phyloP scores from a whole-genome alignment of 176 grass and related monocot genomes.

The Otatea glauca region DNA sequence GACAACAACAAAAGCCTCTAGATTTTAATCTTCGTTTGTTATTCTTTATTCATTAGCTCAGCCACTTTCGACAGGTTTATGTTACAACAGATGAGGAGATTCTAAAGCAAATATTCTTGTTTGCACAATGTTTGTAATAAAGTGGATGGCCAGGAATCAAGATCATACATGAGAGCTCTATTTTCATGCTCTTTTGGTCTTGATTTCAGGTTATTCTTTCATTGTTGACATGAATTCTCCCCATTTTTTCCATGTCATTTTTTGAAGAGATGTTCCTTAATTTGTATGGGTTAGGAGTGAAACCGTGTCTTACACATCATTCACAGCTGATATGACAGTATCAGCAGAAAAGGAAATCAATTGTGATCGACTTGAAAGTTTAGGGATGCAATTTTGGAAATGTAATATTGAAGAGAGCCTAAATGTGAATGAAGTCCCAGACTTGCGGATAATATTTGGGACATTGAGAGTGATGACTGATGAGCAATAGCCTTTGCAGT shows the following conservation, averaged over 20 bases:
- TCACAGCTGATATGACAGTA: background rate
- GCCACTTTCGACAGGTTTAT: background rate
- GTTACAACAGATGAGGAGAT: background rate
- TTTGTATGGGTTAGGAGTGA: background rate
- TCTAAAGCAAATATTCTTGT: slow-evolving; percentile 40
- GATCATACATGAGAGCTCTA: slow-evolving; percentile 39
- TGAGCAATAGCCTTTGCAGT: too few relatives aligned
- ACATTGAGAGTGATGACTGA: too few relatives aligned
- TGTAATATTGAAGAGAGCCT: background rate
- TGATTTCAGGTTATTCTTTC: slow-evolving; percentile 33
- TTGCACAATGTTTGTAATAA: slow-evolving; percentile 41
- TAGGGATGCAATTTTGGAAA: background rate
- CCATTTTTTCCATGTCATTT: slow-evolving; percentile 22
- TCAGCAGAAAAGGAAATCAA: background rate
- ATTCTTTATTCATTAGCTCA: background rate
- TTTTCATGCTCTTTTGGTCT: slow-evolving; percentile 45
- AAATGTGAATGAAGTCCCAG: background rate
- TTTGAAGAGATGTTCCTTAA: background rate
- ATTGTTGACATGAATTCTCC: slow-evolving; percentile 16
- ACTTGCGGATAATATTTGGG: too few relatives aligned
- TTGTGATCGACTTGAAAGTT: slow-evolving; percentile 1
- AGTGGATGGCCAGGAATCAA: background rate
- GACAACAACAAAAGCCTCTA: slow-evolving; percentile 40
- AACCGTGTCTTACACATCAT: background rate
- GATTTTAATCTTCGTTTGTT: slow-evolving; percentile 4